Evolutionary conservation across 1,284 basidiomycete species (phyloP), one percentile per base, ranked within the genome.

Genomic region (Hymenochaete sp.): DNA sequence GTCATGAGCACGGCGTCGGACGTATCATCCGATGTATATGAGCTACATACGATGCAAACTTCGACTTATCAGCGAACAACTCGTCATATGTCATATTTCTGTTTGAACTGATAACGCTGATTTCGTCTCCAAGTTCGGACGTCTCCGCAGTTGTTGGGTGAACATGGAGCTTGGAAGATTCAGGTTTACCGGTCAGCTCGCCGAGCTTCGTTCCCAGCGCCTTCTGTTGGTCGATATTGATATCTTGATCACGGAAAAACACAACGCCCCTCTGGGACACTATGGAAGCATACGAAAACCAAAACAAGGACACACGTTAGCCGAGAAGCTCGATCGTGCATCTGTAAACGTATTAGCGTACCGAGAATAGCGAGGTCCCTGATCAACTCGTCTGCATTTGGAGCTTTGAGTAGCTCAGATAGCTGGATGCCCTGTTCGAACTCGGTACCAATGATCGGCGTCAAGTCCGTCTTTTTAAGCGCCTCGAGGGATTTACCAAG

Each of bases 261-360:
- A 81, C 79, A 38, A 85, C 82, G 9, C 81, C 80, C 31, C 82
- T 76, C 48, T 81, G 73, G 2, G 80, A 76, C 46, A 84, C 47
- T 48, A 8, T 14, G 25, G 18, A 29, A 38, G 27, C 8, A 35
- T 11, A 13, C 22, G 28, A 18, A 2, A 35, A 18, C 13, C 22
- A 19, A 13, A 38, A 21, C 9, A 14, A 27, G 24, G 24, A 13
- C 37, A 5, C 18, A n/a, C 28, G 28, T 8, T 9, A 29, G n/a
- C 9, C n/a, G 35, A 36, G 16, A 7, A 21, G 18, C 37, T 37
- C 14, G 28, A 31, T 31, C 28, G 28, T 31, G n/a, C n/a, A n/a
- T n/a, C n/a, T n/a, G n/a, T n/a, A n/a, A 29, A 29, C n/a, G 32
- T 6, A 6, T n/a, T 25, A 11, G 27, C 47, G 18, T 39, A 48